phyloP scores from a whole-genome alignment of 495 filamentous ascomycete genomes.

The Aeminium ludgeri region DNA sequence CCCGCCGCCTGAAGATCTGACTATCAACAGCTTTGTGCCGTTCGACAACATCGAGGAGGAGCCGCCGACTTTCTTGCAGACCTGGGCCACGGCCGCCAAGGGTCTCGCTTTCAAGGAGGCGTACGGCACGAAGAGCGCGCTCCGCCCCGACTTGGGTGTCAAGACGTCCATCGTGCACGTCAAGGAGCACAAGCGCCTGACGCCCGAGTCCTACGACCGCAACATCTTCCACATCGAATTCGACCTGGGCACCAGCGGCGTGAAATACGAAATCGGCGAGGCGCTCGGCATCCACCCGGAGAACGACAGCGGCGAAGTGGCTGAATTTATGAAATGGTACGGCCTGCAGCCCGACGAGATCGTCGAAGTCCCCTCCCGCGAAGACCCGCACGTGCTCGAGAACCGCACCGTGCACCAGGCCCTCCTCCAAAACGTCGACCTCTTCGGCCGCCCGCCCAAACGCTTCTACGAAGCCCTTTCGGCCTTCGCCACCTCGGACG shows the following conservation, averaged over 20 bases:
- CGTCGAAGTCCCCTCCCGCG: slow-evolving; percentile 79
- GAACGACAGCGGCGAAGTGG: slow-evolving; percentile 64
- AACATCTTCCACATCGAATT: slow-evolving; percentile 99
- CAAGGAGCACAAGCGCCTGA: slow-evolving; percentile 87
- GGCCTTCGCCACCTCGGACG: slow-evolving; percentile 66
- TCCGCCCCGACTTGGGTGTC: slow-evolving; percentile 70
- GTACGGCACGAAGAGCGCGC: slow-evolving; percentile 50
- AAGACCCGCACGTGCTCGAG: slow-evolving; percentile 59
- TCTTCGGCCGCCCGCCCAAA: slow-evolving; percentile 92
- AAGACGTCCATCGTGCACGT: slow-evolving; percentile 81
- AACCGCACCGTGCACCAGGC: slow-evolving; percentile 88
- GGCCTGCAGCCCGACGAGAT: slow-evolving; percentile 65
- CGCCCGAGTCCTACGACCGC: slow-evolving; percentile 75
- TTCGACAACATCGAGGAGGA: slow-evolving; percentile 66
- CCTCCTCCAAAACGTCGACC: slow-evolving; percentile 84
- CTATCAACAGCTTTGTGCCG: slow-evolving; percentile 59
- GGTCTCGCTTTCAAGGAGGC: slow-evolving; percentile 89
- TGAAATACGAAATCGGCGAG: slow-evolving; percentile 93
- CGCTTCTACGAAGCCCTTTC: slow-evolving; percentile 88
- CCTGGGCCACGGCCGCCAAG: slow-evolving; percentile 70
- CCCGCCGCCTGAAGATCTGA: slow-evolving; percentile 42
- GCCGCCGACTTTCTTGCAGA: slow-evolving; percentile 45
- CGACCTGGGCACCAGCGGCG: slow-evolving; percentile 73
- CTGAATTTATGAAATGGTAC: slow-evolving; percentile 77
- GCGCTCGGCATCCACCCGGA: slow-evolving; percentile 94